Percentiles rank a stretch among this genome's conserved stretches.
These are phyloP conservation scores for Chlamydomonas reinhardtii DNA, from an alignment of 163 green algal species.

Conservation along the genomic window DNA sequence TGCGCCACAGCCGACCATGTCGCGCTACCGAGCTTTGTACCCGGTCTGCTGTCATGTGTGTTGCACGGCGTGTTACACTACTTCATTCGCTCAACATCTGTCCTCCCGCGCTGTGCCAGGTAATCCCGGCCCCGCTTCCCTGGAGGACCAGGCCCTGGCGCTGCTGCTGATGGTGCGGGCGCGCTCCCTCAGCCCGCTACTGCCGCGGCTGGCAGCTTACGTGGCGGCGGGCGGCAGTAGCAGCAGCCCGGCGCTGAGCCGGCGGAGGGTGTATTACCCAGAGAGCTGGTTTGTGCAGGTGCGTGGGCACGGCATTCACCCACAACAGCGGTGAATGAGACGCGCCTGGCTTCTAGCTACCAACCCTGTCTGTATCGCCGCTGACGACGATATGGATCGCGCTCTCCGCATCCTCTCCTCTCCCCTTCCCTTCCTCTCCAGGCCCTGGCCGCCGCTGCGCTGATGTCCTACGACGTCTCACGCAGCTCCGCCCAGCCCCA, in stretches of 20 bases:
- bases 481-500: not conserved
- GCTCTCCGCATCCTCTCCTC: no score
- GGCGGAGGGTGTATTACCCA: not conserved
- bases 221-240: not conserved
- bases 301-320: no score
- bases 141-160: not conserved
- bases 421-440: not conserved
- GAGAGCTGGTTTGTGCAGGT: not conserved
- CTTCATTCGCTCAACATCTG: no score
- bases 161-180: conserved; percentile 2
- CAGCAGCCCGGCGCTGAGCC: not conserved
- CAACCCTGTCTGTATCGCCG: no score
- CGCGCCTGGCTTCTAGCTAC: no score
- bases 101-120: not conserved
- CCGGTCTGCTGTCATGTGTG: no score
- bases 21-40: no score
- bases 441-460: not conserved
- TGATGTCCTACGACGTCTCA: not conserved
- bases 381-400: no score
- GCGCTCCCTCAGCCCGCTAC: not conserved
- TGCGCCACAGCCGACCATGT: no score
- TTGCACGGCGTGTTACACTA: no score
- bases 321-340: no score
- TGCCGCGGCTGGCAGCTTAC: not conserved
- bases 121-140: not conserved